Evolutionary conservation across 2,329 filamentous ascomycete species (phyloP).

Genomic region (Geosmithia putterillii): DNA sequence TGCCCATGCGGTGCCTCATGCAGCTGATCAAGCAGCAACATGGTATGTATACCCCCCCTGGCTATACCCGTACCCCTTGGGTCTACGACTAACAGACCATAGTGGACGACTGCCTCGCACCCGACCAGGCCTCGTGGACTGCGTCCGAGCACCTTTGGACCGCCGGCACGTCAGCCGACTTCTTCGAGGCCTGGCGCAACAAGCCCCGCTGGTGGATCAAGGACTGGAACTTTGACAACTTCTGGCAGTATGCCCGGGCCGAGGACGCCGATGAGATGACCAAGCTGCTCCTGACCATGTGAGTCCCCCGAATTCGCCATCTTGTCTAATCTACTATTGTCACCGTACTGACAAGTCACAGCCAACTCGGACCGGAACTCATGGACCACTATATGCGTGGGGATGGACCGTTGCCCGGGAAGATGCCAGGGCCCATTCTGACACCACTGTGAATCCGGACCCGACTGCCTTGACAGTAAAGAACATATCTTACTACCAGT

Average conservation of each 20-base stretch:
- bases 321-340: no score
- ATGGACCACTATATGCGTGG: conserved; percentile 23
- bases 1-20: conserved; percentile 18
- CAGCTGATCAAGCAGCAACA: conserved; percentile 18
- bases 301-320: no score
- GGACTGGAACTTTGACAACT: conserved; percentile 20
- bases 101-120: conserved; percentile 1
- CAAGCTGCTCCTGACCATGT: conserved; percentile 22
- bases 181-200: conserved; percentile 30
- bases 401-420: conserved; percentile 6
- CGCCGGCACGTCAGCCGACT: conserved; percentile 24
- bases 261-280: conserved; percentile 27
- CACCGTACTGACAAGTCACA: conserved; percentile 5
- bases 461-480: no score
- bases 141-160: conserved; percentile 30
- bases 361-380: conserved; percentile 20
- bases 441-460: no score
- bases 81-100: neutral
- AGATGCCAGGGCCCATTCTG: no score
- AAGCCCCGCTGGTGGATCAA: conserved; percentile 23
- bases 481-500: no score
- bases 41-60: conserved; percentile 14
- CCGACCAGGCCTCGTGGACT: conserved; percentile 13
- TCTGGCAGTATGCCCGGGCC: conserved; percentile 21
- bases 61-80: conserved; percentile 1